A percentile compares a stretch with the other conserved stretches of the same genome.
These are phyloP conservation scores for Oryza brachyantha DNA, from an alignment of 176 grass and related monocot genomes.

Conservation along the genomic window DNA sequence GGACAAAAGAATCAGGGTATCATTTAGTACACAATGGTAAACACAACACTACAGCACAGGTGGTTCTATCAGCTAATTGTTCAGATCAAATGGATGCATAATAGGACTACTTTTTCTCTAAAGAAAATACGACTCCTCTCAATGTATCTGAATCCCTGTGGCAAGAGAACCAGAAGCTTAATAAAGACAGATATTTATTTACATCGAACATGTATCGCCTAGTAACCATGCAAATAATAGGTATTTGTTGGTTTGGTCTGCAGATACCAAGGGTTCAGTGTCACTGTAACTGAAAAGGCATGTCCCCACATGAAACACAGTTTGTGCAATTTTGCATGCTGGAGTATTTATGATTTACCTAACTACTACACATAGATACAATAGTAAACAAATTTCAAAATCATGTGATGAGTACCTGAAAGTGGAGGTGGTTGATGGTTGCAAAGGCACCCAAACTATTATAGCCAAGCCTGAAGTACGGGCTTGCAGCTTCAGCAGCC, in stretches of 20 bases:
- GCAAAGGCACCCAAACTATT: conserved; percentile 96
- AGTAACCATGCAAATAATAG: not conserved
- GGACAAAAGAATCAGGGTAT: not conserved
- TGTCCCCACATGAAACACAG: not conserved
- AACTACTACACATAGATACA: not conserved
- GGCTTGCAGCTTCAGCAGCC: conserved; percentile 64
- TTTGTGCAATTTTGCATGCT: not conserved
- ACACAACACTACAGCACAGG: not conserved
- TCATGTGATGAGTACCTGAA: conserved; percentile 66
- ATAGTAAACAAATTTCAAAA: not conserved
- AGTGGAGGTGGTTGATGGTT: conserved; percentile 96
- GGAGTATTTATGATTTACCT: not conserved
- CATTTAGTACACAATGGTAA: not conserved
- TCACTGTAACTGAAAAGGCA: conserved; percentile 1
- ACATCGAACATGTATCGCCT: not conserved
- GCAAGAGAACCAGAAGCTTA: not conserved
- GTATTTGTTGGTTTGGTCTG: not conserved
- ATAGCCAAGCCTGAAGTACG: conserved; percentile 89
- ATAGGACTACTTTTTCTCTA: not conserved
- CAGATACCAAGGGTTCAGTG: not conserved
- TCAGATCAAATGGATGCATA: not conserved
- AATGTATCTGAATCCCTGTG: not conserved
- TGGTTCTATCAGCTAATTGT: not conserved
- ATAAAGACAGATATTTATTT: not conserved
- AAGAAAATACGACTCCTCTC: not conserved